Evolutionary conservation across 805 yeast genomes (phyloP).

Genomic region (Dipodascopsis tothii): DNA sequence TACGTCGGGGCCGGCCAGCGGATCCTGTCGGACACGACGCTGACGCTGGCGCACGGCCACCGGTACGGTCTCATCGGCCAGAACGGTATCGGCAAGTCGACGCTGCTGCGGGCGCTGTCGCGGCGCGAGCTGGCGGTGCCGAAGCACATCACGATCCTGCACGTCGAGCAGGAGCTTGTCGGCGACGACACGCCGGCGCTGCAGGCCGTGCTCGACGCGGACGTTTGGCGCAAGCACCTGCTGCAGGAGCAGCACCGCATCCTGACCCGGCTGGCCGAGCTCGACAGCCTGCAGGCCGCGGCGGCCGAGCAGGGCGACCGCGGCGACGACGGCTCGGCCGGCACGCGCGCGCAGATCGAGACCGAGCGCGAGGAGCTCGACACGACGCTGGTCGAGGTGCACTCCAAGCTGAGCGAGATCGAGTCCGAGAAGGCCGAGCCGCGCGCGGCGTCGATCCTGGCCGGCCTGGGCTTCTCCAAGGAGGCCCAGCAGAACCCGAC

Average conservation of each 20-base stretch:
- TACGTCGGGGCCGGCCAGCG: constrained; percentile 95
- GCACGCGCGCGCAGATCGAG: constrained; percentile 71
- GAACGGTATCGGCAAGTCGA: constrained; percentile 99
- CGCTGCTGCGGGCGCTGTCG: constrained; percentile 80
- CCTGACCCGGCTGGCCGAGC: constrained; percentile 65
- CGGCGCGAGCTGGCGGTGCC: constrained; percentile 92
- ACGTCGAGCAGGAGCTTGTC: constrained; percentile 93
- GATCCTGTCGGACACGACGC: constrained; percentile 78
- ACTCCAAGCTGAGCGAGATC: constrained; percentile 79
- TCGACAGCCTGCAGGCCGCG: constrained; percentile 53
- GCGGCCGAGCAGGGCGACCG: constrained; percentile 36
- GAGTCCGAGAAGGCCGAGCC: constrained; percentile 97
- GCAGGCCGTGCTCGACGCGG: constrained; percentile 97
- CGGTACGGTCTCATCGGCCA: constrained; percentile 97
- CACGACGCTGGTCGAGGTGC: constrained; percentile 66
- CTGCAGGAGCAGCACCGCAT: constrained; percentile 57
- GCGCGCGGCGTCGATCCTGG: constrained; percentile 87
- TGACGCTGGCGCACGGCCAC: constrained; percentile 83
- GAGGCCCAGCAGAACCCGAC: constrained; percentile 80
- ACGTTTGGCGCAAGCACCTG: constrained; percentile 94
- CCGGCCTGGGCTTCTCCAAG: constrained; percentile 86
- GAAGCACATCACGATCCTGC: constrained; percentile 87
- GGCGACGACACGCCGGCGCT: constrained; percentile 90
- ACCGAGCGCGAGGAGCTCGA: constrained; percentile 85
- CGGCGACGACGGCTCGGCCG: constrained; percentile 54